A percentile compares a stretch with the other conserved stretches of the same genome.
Evolutionary conservation across 805 yeast genomes (phyloP).

Genomic region (Myxozyma melibiosi): DNA sequence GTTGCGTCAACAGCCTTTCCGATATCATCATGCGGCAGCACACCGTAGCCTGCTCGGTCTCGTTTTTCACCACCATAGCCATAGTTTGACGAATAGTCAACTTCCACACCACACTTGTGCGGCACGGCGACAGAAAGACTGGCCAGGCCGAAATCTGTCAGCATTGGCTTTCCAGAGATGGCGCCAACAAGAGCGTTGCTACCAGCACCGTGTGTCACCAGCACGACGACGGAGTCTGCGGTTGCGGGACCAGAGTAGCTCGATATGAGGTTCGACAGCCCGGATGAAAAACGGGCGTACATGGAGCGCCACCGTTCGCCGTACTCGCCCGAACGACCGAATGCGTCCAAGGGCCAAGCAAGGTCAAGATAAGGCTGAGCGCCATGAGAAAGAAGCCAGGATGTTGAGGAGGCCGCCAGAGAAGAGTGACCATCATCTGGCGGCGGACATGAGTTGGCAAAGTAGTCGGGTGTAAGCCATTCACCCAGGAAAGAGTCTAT

Average conservation of each 20-base stretch:
- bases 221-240: conserved; percentile 32
- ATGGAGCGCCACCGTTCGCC: conserved; percentile 45
- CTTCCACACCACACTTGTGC: conserved; percentile 9
- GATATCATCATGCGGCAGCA: conserved; percentile 5
- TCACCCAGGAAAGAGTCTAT: conserved; percentile 44
- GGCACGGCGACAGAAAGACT: conserved; percentile 36
- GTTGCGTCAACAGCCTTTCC: not conserved
- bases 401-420: conserved; percentile 35
- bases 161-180: conserved; percentile 39
- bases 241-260: conserved; percentile 32
- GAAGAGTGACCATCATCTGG: conserved; percentile 43
- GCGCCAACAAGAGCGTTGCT: conserved; percentile 45
- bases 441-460: conserved; percentile 41
- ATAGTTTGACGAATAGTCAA: conserved; percentile 14
- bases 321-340: conserved; percentile 42
- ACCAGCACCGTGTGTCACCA: conserved; percentile 47
- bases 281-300: conserved; percentile 41
- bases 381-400: conserved; percentile 33
- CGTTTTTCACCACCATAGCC: conserved; percentile 31
- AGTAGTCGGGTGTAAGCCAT: conserved; percentile 46
- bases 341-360: conserved; percentile 35
- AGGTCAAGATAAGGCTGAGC: conserved; percentile 31
- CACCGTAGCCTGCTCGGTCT: conserved; percentile 25
- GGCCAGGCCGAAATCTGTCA: conserved; percentile 40
- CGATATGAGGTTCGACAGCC: conserved; percentile 36